Base-by-base conservation (phyloP, 108 stramenopile species). In the Schizochytrium sp. region DNA sequence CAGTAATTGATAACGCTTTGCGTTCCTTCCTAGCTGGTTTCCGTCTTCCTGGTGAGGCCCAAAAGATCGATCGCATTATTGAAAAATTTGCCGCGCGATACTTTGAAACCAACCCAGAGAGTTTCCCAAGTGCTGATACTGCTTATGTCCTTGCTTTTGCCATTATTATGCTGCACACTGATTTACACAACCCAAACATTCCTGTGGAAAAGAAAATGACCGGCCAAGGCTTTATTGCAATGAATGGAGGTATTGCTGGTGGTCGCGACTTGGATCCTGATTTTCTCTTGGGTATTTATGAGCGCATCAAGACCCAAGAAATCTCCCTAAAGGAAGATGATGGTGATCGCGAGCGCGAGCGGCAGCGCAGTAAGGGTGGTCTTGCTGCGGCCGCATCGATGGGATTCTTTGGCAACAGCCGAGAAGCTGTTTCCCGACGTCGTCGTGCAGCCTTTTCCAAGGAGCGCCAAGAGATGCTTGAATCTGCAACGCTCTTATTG, bases 1-100 rank as follows among this genome's bases (percentile, higher is more conserved):
- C 98, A 91, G 88, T 72, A 3, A 98, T 99, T 91, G 98, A 98
- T 90, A 96, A 97, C 42, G 98, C 97, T 56, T 98, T 99, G 88
- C 96, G 98, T 13, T 95, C 92, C 88, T 99, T 97, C 90, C 92
- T 99, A n/a, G 93, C 95, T 87, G 98, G 98, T 41, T 99, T 99
- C 90, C 95, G 99, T 47, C 92, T 99, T 28, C 99, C 99, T 42
- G 99, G 99, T 12, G 99, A 99, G 94, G 99, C 99, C 4, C 99
- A 99, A 90, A 99, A 99, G 94, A 99, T 99, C 92, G 99, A 99
- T 91, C 98, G 99, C 47, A 98, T 99, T 88, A 98, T 99, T 97
- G 99, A 99, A 90, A 98, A 97, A 59, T 99, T 98, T 92, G 97
- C 98, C 19, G 99, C 97, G 91, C 93, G 96, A 7, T 99, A 96